Evolutionary conservation across 1,284 basidiomycete genomes (phyloP).

Genomic region (Phellopilus nigrolimitatus): DNA sequence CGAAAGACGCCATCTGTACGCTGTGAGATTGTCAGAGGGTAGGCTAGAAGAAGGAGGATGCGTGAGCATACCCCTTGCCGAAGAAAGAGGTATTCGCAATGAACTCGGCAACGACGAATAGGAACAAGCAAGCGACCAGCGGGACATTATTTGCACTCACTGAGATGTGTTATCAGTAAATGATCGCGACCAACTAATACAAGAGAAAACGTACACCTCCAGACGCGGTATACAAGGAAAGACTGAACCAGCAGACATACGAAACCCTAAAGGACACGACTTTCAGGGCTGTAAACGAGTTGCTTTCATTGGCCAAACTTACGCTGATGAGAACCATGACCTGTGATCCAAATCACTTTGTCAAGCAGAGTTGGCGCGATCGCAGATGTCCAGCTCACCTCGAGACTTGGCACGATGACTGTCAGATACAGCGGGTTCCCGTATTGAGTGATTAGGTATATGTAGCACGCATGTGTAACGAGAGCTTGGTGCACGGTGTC

Average conservation of each 20-base stretch:
- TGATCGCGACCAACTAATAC: neutral
- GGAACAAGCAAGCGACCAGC: constrained; percentile 3
- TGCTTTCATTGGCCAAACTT: neutral
- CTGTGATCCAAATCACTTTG: neutral
- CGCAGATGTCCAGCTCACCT: neutral
- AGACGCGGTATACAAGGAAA: constrained; percentile 17
- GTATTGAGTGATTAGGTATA: constrained; percentile 16
- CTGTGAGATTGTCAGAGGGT: neutral
- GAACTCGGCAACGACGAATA: constrained; percentile 7
- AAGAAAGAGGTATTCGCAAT: constrained; percentile 4
- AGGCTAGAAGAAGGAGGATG: neutral
- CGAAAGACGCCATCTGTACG: neutral
- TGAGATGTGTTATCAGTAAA: neutral
- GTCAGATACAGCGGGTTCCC: constrained; percentile 4
- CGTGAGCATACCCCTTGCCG: constrained; percentile 2
- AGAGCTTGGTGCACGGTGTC: constrained; percentile 20
- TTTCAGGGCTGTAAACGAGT: too few relatives aligned
- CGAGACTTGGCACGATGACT: constrained; percentile 7
- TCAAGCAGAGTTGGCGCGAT: neutral
- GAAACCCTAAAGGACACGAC: constrained; percentile 7
- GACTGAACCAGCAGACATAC: constrained; percentile 18
- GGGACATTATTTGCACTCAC: constrained; percentile 15
- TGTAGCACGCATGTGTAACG: constrained; percentile 13
- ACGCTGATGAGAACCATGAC: constrained; percentile 14
- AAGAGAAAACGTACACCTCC: constrained; percentile 9